Conservation (phyloP, 805 yeast genomes). For the Starmerella riodocensis region DNA sequence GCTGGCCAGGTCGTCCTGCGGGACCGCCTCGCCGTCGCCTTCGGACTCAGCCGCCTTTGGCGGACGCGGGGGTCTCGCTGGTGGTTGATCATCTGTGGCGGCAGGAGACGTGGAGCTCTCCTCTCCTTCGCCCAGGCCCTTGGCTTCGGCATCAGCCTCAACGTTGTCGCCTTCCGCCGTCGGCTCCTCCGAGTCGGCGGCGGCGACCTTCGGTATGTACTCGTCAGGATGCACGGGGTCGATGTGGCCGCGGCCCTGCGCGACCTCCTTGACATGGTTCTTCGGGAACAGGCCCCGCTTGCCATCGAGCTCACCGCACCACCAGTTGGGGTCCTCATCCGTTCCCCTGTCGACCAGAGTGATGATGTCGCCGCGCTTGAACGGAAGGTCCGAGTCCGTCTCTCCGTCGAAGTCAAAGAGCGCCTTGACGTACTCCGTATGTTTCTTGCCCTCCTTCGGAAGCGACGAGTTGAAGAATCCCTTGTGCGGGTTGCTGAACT, state of each 20-base stretch:
- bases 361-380: constrained; percentile 29
- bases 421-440: constrained; percentile 24
- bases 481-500: constrained; percentile 13
- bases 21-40: too few relatives aligned
- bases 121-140: too few relatives aligned
- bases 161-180: too few relatives aligned
- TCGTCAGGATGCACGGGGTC: constrained; percentile 7
- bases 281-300: constrained; percentile 35
- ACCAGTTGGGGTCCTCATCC: constrained; percentile 35
- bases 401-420: constrained; percentile 28
- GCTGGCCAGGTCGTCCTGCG: too few relatives aligned
- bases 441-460: constrained; percentile 12
- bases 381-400: constrained; percentile 29
- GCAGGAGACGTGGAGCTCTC: too few relatives aligned
- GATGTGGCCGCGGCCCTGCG: not conserved
- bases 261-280: constrained; percentile 30
- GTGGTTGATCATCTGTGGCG: too few relatives aligned
- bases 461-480: constrained; percentile 15
- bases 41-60: too few relatives aligned
- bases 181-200: too few relatives aligned
- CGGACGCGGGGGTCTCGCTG: too few relatives aligned
- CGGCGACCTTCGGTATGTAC: constrained; percentile 12
- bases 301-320: constrained; percentile 37
- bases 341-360: constrained; percentile 28
- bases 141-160: too few relatives aligned